Evolutionary conservation across 2,329 filamentous ascomycete species (phyloP), one percentile per base, ranked within the genome.

Genomic region (Penicillium digitatum): DNA sequence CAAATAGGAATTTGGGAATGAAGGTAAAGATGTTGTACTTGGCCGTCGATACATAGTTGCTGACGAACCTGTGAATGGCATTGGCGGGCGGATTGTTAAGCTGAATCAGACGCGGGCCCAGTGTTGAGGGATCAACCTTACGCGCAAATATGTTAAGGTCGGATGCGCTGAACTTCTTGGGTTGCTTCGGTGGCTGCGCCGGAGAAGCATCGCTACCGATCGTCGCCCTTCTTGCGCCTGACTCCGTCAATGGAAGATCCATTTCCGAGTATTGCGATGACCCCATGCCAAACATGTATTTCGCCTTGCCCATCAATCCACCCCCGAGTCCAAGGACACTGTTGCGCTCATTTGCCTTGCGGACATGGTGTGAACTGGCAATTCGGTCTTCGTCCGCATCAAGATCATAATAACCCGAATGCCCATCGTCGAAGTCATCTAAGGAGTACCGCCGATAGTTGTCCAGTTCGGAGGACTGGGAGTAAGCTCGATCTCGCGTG

Each of bases 41-140:
- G 60, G 94, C 88, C 6, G 94, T 99, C 39, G 93, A 97, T 60
- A 99, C 88, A 74, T 97, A 91, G 71, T 99, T 99, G 81, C 95
- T 89, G 70, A 92, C 83, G 73, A 94, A 97, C 74, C 93, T 95
- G 78, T 92, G 93, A 48, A 81, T 81, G 42, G 87, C 82, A 72
- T 99, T 99, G 50, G 92, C 92, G 2, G 93, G 90, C 4, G 92
- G 88, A 69, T 99, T 97, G 81, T 99, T 99, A 70, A 99, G 83
- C 71, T 95, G 86, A 70, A 99, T 97, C 64, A 96, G 85, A 62
- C 94, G 84, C 40, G 94, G 94, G 11, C 94, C 94, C 29, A 97
- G 80, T 6, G 90, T 95, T 40, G 93, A 90, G 8, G 93, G 92
- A 72, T 99, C 94, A 40, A 86, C 83, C 72, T 94, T 94, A 62